Percentiles rank a stretch among this genome's conserved stretches.
Evolutionary conservation across 176 grass and related monocot genomes (phyloP).

Genomic region (Urochloa ruziziensis): DNA sequence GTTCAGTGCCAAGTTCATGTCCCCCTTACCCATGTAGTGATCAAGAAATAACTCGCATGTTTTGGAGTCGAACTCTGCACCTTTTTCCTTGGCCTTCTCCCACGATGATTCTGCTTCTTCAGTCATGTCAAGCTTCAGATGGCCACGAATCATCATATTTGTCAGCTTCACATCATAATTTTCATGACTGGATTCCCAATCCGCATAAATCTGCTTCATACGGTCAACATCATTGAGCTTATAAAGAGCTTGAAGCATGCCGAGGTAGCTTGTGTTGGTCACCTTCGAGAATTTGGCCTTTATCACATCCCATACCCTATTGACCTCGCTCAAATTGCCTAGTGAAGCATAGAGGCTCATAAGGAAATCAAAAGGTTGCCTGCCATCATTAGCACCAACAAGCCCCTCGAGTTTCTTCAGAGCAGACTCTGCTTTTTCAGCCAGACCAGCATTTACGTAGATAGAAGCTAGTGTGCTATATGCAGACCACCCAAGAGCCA

Average conservation of each 20-base stretch:
- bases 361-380: conserved; percentile 59
- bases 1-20: conserved; percentile 39
- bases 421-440: conserved; percentile 60
- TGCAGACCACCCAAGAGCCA: conserved; percentile 51
- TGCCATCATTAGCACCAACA: conserved; percentile 31
- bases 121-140: conserved; percentile 49
- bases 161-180: conserved; percentile 51
- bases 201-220: conserved; percentile 57
- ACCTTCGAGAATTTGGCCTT: conserved; percentile 48
- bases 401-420: conserved; percentile 72
- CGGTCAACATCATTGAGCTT: conserved; percentile 58
- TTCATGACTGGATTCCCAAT: conserved; percentile 63
- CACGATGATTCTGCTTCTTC: conserved; percentile 53
- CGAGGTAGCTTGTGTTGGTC: conserved; percentile 63
- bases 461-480: conserved; percentile 69
- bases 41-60: conserved; percentile 65
- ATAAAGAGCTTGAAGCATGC: conserved; percentile 63
- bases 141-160: conserved; percentile 57
- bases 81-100: conserved; percentile 58
- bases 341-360: conserved; percentile 53
- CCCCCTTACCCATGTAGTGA: conserved; percentile 44
- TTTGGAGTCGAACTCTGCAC: conserved; percentile 36
- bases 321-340: conserved; percentile 61
- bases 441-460: conserved; percentile 52
- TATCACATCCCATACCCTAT: conserved; percentile 58